Evolutionary conservation across 352 stramenopile species (phyloP), one percentile per base, ranked within the genome.

Genomic region (Globisporangium splendens): DNA sequence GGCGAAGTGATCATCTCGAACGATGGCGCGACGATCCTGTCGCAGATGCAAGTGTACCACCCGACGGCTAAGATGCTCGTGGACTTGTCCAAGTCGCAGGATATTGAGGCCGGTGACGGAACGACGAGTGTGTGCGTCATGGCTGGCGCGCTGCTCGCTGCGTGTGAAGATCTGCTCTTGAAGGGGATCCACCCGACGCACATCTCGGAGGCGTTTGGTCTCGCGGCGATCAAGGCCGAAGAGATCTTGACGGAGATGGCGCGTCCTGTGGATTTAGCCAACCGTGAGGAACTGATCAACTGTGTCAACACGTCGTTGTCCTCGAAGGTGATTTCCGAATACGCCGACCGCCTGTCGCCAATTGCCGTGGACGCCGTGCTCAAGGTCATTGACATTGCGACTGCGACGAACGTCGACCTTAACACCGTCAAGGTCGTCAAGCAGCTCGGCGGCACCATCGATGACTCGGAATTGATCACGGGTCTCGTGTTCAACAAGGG

Each of bases 31-130:
- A 99, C 97, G 12, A 99, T 99, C 73, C 70, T 99, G 20, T 96
- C 80, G 62, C 97, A 99, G 70, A 99, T 99, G 95, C 86, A 96
- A 67, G 91, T 98, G 65, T 97, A 98, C 66, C 98, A 99, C 81
- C 98, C 98, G n/a, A 98, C 96, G 21, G 98, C 97, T 49, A 99
- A 99, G 85, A 99, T 99, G 97, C 83, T 99, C 53, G 97, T 99
- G 61, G 96, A 99, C 65, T 83, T 99, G 44, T 98, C 91, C 62
- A 98, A 99, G 78, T 98, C 92, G 38, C 98, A 99, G 82, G 98
- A 99, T 69, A 99, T 99, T 68, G 97, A 99, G 75, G 98, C 97
- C 6, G 98, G 98, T 24, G 96, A 98, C 75, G 90, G 92, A 51
- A 99, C 97, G 8, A 99, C 97, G 15, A 98, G 88, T 20, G 97